Percentiles rank a stretch among this genome's conserved stretches.
These are phyloP conservation scores for Cynanchum wilfordii DNA, from an alignment of 257 asterid genomes.

Conservation along the genomic window DNA sequence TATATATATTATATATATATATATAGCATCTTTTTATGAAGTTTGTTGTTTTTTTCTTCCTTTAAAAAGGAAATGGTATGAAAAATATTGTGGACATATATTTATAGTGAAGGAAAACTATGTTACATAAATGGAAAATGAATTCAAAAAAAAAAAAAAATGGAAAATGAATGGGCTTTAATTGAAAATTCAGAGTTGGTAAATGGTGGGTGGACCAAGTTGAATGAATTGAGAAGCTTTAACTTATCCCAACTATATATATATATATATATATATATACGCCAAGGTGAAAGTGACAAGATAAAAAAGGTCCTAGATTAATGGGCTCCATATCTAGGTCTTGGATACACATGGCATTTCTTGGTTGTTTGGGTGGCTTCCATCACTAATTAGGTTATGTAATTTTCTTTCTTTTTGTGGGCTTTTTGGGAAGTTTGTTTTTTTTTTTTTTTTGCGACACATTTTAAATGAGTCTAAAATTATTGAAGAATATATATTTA, in stretches of 20 bases:
- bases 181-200: not conserved
- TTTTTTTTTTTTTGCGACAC: too few relatives aligned
- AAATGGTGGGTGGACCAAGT: not conserved
- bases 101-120: too few relatives aligned
- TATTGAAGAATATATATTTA: too few relatives aligned
- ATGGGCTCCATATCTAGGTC: conserved; percentile 19
- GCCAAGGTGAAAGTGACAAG: not conserved
- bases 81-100: not conserved
- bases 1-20: too few relatives aligned
- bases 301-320: not conserved
- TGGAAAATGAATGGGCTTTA: not conserved
- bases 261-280: too few relatives aligned
- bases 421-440: conserved; percentile 6
- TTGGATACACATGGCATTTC: conserved; percentile 32
- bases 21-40: too few relatives aligned
- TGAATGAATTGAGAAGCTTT: not conserved
- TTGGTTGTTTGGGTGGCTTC: conserved; percentile 37
- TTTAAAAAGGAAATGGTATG: not conserved
- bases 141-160: too few relatives aligned
- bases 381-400: conserved; percentile 25
- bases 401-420: conserved; percentile 10
- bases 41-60: too few relatives aligned
- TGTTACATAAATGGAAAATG: too few relatives aligned
- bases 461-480: too few relatives aligned
- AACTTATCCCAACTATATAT: too few relatives aligned